Evolutionary conservation across 306 rosid genomes (phyloP), one percentile per base, ranked within the genome.

Genomic region (Cicer chorassanicum): DNA sequence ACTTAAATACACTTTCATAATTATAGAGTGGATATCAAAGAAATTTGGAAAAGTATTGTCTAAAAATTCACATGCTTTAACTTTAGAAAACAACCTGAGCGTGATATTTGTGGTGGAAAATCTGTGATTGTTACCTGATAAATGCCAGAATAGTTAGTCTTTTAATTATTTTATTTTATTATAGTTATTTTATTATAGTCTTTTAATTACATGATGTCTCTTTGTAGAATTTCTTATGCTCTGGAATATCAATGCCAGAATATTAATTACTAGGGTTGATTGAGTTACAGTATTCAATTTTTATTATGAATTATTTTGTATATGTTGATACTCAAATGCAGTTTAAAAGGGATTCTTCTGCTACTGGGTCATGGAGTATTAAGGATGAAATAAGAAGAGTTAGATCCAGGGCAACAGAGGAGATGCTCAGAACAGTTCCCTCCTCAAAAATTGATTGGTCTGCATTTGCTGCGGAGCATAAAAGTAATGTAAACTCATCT

Each of bases 341-440:
- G 98, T 82, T 79, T 65, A 90, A 88, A 85, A 84, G 87, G 84
- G 93, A 85, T 62, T 74, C 89, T 70, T 76, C 87, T 6, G 84
- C 89, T 74, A 81, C 86, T 65, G 98, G 96, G 46, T 85, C 97
- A 45, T 95, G 99, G 99, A 95, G 96, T 78, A 95, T 95, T 81
- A 90, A 90, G 80, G 99, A 95, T 78, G 99, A 95, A 88, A 74
- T 95, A 80, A 89, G 94, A 76, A 92, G 88, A 75, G 97, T 95
- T 59, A 88, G 99, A 56, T 85, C 89, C 8, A 95, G 88, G 86
- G 99, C 99, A 82, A 86, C 99, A 9, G 97, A 95, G 81, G 96
- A 95, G 80, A 84, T 95, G 97, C 87, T 95, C 16, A 86, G 88
- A 82, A 82, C 86, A 63, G 80, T 81, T 73, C 92, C 97, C 60